Evolutionary conservation across 352 stramenopile genomes (phyloP), one percentile per base, ranked within the genome.

Genomic region (Saprolegnia parasitica): DNA sequence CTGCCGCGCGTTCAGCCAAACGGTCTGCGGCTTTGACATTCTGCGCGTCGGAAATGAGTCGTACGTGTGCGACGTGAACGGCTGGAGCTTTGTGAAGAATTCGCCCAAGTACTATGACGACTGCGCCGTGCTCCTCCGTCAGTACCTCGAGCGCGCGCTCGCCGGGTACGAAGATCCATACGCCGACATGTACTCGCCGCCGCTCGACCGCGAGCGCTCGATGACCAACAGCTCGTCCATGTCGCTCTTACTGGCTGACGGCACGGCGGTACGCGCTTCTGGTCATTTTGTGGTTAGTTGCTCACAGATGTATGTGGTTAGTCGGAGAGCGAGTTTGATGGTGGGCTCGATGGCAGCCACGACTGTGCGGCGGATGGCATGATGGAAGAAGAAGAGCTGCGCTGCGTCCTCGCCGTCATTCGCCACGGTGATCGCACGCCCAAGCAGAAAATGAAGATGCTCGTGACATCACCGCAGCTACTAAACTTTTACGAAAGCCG

Each of bases 81-180:
- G 98, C 29, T 99, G 96, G 93, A 99, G 92, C 71, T 99, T 99
- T 81, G 98, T 99, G 20, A 99, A 99, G 84, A 99, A 99, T 72
- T 99, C 95, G 55, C 87, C 97, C 65, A 99, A 99, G 80, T 99
- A 99, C 76, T 99, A 99, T 76, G 97, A 99, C 72, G 97, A 99
- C 76, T 98, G 93, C 71, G 94, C 94, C 6, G 88, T 96, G 67
- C 85, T 99, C 71, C 75, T 99, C 45, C 80, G 76, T 23, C 86
- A 92, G 68, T 95, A 91, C 65, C 65, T 95, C 0, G 83, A 87
- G 52, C 78, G 86, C 55, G 83, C 82, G 23, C 72, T 95, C 20
- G 73, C 74, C 24, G 74, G 63, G 4, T 70, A 61, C 26, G 63
- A 26, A 15, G 63, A 70, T 45, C 63, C 63, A 21, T 70, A 70